These are phyloP conservation scores for Pulveroboletus sp. DNA, from an alignment of 768 basidiomycete genomes.

Conservation along the genomic window DNA sequence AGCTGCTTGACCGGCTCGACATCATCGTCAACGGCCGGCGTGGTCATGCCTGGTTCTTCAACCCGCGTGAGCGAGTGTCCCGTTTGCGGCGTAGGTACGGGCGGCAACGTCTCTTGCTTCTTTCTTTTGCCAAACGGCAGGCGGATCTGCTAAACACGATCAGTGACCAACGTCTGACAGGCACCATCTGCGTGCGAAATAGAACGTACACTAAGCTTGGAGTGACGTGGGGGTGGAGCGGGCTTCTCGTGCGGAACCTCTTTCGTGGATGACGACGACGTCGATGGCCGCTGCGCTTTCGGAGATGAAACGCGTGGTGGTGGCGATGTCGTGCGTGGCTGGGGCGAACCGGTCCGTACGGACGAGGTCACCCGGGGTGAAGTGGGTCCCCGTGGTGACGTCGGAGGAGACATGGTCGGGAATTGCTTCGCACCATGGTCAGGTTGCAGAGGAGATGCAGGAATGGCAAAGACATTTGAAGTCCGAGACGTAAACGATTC, in stretches of 20 bases:
- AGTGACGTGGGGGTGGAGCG: constrained; percentile 51
- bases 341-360: constrained; percentile 39
- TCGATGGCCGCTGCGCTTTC: constrained; percentile 53
- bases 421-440: constrained; percentile 31
- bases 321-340: constrained; percentile 43
- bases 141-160: constrained; percentile 48
- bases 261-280: constrained; percentile 54
- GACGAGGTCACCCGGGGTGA: constrained; percentile 29
- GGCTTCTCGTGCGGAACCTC: constrained; percentile 55
- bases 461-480: constrained; percentile 28
- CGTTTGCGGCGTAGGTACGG: constrained; percentile 33
- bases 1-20: constrained; percentile 76
- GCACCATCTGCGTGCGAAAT: neutral
- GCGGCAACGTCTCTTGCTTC: constrained; percentile 55
- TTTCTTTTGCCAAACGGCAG: constrained; percentile 78
- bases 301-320: constrained; percentile 53
- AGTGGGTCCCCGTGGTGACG: constrained; percentile 37
- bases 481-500: constrained; percentile 35
- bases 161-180: constrained; percentile 6
- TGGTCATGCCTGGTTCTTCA: constrained; percentile 40
- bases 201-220: constrained; percentile 72
- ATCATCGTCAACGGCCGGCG: constrained; percentile 67
- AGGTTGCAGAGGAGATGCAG: constrained; percentile 16
- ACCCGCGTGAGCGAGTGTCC: constrained; percentile 40
- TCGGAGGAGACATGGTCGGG: constrained; percentile 38